Conservation (phyloP, 192 early-diverging fungal genomes). For the Backusella macrospora region DNA sequence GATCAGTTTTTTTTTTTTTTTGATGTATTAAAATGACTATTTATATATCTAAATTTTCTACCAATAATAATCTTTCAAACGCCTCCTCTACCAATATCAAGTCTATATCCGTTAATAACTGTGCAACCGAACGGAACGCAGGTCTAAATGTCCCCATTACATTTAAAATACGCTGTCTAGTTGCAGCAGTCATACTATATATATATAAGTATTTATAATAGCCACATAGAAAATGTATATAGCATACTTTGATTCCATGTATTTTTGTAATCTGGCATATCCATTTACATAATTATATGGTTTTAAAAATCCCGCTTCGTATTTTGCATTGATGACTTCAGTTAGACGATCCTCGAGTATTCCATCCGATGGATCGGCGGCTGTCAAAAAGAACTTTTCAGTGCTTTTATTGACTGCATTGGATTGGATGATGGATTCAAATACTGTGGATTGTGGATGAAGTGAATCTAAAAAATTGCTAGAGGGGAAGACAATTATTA, state of each 20-base stretch:
- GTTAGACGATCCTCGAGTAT: constrained; percentile 86
- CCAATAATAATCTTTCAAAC: constrained; percentile 90
- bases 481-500: constrained; percentile 47
- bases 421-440: constrained; percentile 25
- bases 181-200: constrained; percentile 66
- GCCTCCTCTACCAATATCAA: constrained; percentile 93
- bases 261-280: constrained; percentile 85
- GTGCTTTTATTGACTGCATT: constrained; percentile 18
- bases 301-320: constrained; percentile 92
- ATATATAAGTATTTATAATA: constrained; percentile 1
- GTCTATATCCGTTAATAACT: constrained; percentile 91
- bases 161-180: constrained; percentile 78
- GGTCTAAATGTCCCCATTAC: constrained; percentile 91
- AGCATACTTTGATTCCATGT: constrained; percentile 91
- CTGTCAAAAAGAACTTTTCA: constrained; percentile 89
- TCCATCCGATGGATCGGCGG: constrained; percentile 89
- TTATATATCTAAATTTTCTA: constrained; percentile 17
- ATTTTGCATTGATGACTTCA: constrained; percentile 93
- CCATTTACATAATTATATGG: constrained; percentile 97
- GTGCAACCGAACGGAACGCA: constrained; percentile 84
- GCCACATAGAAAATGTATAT: no score
- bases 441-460: constrained; percentile 40
- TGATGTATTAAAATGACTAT: not conserved
- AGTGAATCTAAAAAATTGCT: constrained; percentile 61
- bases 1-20: not conserved